Conservation (phyloP, 164 flowering plant genomes). For the Vitis labrusca region DNA sequence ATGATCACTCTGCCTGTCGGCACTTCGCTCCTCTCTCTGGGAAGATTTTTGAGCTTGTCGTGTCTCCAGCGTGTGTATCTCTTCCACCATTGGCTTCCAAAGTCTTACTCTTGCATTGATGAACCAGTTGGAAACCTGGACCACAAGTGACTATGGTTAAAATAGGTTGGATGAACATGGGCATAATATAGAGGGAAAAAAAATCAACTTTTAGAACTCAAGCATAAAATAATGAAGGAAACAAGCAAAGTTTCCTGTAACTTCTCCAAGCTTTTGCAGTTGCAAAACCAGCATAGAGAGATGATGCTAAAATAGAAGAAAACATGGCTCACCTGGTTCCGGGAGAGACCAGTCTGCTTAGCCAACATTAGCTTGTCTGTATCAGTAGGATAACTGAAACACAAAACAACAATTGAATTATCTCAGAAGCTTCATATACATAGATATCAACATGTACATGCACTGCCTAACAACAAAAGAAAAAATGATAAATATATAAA, state of each 20-base stretch:
- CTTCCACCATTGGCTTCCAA: constrained; percentile 94
- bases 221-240: not conserved
- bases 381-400: constrained; percentile 83
- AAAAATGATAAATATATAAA: too few relatives aligned
- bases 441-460: too few relatives aligned
- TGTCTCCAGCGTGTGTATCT: constrained; percentile 73
- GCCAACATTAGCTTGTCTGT: constrained; percentile 88
- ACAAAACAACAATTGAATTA: not conserved
- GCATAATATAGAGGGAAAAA: not conserved
- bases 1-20: constrained; percentile 25
- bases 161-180: not conserved
- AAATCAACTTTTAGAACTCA: not conserved
- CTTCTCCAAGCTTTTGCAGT: too few relatives aligned
- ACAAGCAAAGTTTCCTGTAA: not conserved
- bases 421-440: too few relatives aligned
- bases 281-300: not conserved
- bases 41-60: constrained; percentile 44
- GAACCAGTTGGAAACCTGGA: constrained; percentile 86
- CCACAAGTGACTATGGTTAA: not conserved
- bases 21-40: constrained; percentile 29
- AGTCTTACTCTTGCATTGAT: constrained; percentile 87
- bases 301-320: not conserved
- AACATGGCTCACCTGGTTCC: constrained; percentile 68
- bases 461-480: too few relatives aligned
- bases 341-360: constrained; percentile 77